Base-by-base conservation (phyloP, 2,329 filamentous ascomycete genomes). In the Talaromyces sp. region DNA sequence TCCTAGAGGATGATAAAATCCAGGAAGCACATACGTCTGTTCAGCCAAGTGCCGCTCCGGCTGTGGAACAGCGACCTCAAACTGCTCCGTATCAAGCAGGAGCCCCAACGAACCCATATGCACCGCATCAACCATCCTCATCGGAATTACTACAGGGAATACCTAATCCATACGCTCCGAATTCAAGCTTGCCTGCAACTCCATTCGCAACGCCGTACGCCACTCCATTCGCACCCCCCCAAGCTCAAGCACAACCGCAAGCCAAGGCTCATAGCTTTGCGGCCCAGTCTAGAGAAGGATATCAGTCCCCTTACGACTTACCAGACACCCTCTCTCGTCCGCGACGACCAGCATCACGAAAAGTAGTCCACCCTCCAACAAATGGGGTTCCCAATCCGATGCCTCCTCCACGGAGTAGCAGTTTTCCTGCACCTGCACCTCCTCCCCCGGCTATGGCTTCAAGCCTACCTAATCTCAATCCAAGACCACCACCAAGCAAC, bases 261-360 rank as follows among this genome's bases (percentile, higher is more conserved):
- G 65, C 64, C 61, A 86, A 86, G 75, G 81, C 85, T 0, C 86
- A 96, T 71, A 98, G 93, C 75, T 99, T 96, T 74, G 91, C 85
- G 6, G 89, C 93, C 73, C 96, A 96, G 74, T 80, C 91, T 3
- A 98, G 96, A 75, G 90, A 90, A 59, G 93, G 93, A 8, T 99
- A 99, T 72, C 84, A 89, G 55, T 98, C 93, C 21, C 95, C 95
- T 0, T 99, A 97, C 69, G 96, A 99, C 76, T 81, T 99, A 21
- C 95, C 95, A 4, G 90, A 95, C 76, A 93, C 97, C 58, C 84
- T 99, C 31, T 84, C 81, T 27, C 73, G 75, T 27, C 76, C 89
- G 69, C 81, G 86, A 73, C 88, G 89, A 6, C 73, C 80, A 5
- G 86, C 83, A 68, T 80, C 83, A 68, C 84, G 85, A 61, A 84